Conservation (phyloP, 1,284 basidiomycete species). For the Ustilago curta region DNA sequence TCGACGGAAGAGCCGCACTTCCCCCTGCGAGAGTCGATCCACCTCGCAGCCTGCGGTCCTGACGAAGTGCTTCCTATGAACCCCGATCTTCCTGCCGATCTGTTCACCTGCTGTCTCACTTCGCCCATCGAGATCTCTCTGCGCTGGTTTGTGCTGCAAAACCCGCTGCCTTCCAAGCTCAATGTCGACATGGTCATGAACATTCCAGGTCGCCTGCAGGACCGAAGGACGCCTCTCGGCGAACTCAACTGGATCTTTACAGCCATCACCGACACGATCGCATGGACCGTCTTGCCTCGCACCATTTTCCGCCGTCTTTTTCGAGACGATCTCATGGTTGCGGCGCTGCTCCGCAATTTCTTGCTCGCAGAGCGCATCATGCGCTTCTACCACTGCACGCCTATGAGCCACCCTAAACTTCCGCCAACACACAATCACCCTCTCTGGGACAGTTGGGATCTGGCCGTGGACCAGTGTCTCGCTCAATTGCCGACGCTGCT, state of each 20-base stretch:
- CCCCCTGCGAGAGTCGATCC: conserved; percentile 89
- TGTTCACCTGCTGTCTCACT: conserved; percentile 97
- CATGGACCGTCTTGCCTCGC: conserved; percentile 95
- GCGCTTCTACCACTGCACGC: conserved; percentile 98
- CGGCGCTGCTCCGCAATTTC: conserved; percentile 95
- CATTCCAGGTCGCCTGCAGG: conserved; percentile 95
- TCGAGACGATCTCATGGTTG: conserved; percentile 93
- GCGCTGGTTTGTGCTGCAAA: conserved; percentile 91
- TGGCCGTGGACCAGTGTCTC: conserved; percentile 94
- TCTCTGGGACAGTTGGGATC: conserved; percentile 97
- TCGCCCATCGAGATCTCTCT: conserved; percentile 98
- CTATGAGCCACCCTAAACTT: conserved; percentile 89
- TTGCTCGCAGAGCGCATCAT: conserved; percentile 96
- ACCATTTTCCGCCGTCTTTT: conserved; percentile 94
- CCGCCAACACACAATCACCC: conserved; percentile 95
- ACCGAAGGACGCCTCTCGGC: conserved; percentile 92
- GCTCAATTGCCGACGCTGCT: conserved; percentile 91
- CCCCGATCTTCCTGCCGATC: conserved; percentile 94
- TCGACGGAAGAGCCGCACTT: conserved; percentile 67
- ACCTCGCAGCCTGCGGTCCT: conserved; percentile 92
- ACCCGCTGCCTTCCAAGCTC: conserved; percentile 75
- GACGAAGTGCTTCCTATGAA: conserved; percentile 93
- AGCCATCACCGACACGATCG: conserved; percentile 97
- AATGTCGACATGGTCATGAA: conserved; percentile 91
- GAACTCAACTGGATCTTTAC: conserved; percentile 99